A percentile compares a stretch with the other conserved stretches of the same genome.
Evolutionary conservation across 2,329 filamentous ascomycete species (phyloP).

Genomic region (Claviceps digitariae): DNA sequence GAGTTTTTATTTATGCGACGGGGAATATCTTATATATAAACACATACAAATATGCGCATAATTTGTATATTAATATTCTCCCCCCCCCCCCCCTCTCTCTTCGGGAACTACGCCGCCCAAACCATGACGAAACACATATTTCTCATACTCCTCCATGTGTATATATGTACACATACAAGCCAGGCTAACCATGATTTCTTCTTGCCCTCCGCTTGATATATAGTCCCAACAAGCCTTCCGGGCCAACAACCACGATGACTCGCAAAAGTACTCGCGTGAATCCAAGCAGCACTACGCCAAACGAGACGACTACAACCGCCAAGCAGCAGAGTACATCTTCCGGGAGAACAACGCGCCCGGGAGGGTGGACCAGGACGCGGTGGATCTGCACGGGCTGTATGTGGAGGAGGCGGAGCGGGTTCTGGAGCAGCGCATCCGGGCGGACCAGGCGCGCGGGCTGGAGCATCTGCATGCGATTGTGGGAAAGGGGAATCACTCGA

Average conservation of each 20-base stretch:
- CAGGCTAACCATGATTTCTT: too few relatives aligned
- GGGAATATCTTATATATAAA: too few relatives aligned
- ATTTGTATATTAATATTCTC: too few relatives aligned
- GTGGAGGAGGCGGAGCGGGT: constrained; percentile 93
- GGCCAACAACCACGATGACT: constrained; percentile 66
- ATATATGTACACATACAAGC: too few relatives aligned
- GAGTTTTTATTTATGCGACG: too few relatives aligned
- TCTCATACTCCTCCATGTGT: too few relatives aligned
- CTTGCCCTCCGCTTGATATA: neutral
- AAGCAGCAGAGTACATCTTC: constrained; percentile 90
- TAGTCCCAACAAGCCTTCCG: constrained; percentile 69
- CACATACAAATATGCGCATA: too few relatives aligned
- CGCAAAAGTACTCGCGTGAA: constrained; percentile 72
- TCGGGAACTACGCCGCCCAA: too few relatives aligned
- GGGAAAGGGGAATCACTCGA: constrained; percentile 83
- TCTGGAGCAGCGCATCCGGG: constrained; percentile 69
- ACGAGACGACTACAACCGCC: constrained; percentile 81
- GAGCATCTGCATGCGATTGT: constrained; percentile 88
- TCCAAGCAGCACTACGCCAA: constrained; percentile 71
- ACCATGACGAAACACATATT: too few relatives aligned
- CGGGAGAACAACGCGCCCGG: constrained; percentile 78
- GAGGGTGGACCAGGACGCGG: constrained; percentile 64
- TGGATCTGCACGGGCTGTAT: constrained; percentile 89
- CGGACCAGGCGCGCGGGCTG: constrained; percentile 60
- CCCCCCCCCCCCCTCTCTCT: too few relatives aligned